Evolutionary conservation across 345 rosid species (phyloP), one percentile per base, ranked within the genome.

Genomic region (Stellera chamaejasme): DNA sequence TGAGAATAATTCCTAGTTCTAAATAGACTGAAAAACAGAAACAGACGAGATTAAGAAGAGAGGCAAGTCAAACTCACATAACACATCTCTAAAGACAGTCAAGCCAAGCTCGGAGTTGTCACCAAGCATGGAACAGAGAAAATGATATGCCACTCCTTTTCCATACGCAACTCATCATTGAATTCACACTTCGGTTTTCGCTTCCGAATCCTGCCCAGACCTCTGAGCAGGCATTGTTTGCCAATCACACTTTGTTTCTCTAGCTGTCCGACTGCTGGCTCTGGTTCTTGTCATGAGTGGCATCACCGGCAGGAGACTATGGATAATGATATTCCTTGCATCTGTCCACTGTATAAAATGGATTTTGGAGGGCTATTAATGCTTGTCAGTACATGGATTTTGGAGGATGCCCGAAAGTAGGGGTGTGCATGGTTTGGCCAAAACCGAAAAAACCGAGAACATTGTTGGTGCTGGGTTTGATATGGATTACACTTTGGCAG

Each of bases 401-500:
- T n/a, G n/a, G n/a, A n/a, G n/a, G n/a, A n/a, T n/a, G n/a, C n/a
- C n/a, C n/a, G n/a, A n/a, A n/a, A n/a, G n/a, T n/a, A n/a, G n/a
- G n/a, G n/a, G n/a, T n/a, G n/a, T n/a, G n/a, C n/a, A n/a, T n/a
- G n/a, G n/a, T n/a, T n/a, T n/a, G n/a, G n/a, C n/a, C n/a, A n/a
- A n/a, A n/a, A n/a, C n/a, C 23, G 23, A 19, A 19, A 86, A 89
- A 67, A 89, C 86, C 92, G 86, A 69, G 76, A 89, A 74, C 69
- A 86, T 83, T 11, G 69, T 83, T 27, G 92, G 95, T 13, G 86
- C 86, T 26, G 97, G 97, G 45, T 86, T 89, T 71, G 95, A 89
- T 70, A 89, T 89, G 97, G 97, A 89, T 69, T 89, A 89, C 69
- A 89, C 97, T 13, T 73, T 86, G 73, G 97, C 97, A 19, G 95